Base-by-base conservation (phyloP, 306 rosid species). In the Cucumis hystrix region DNA sequence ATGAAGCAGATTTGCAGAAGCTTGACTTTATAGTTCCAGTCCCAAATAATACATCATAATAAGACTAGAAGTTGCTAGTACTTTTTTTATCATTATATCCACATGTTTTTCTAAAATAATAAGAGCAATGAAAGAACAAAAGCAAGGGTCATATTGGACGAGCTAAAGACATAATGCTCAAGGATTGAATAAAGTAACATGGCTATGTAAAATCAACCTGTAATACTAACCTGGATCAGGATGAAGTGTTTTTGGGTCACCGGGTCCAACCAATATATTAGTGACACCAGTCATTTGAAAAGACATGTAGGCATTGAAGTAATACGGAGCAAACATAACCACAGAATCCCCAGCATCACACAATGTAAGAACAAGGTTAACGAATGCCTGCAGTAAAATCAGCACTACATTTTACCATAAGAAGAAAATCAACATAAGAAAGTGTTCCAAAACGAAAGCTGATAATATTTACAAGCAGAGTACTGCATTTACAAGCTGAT, bases 211-310 rank as follows among this genome's bases (percentile, higher is more conserved):
- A 71, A 49, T 49, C 76, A 25, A 49, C 59, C 75, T 14, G 58
- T 15, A 47, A 72, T 67, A 68, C 88, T 80, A 70, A 93, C 98
- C 97, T 79, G 89, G 91, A 85, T 95, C 99, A 20, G 99, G 99
- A 87, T 92, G 23, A 39, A 92, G 97, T 62, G 97, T 89, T 49
- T 85, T 76, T 14, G 91, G 93, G 83, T 89, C 70, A 73, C 96
- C 88, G 41, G 90, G 98, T 72, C 99, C 99, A 21, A 96, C 88
- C 59, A 88, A 82, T 83, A 96, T 96, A 69, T 96, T 56, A 75
- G 97, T 96, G 77, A 93, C 67, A 30, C 98, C 98, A 4, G 98
- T 93, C 98, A 93, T 93, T 83, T 93, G 98, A 87, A 93, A 89
- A 75, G 98, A 88, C 97, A 89, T 93, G 85, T 87, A 93, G 13